A percentile compares a stretch with the other conserved stretches of the same genome.
Conservation (phyloP, 192 early-diverging fungal species). For the Umbelopsis sp. region DNA sequence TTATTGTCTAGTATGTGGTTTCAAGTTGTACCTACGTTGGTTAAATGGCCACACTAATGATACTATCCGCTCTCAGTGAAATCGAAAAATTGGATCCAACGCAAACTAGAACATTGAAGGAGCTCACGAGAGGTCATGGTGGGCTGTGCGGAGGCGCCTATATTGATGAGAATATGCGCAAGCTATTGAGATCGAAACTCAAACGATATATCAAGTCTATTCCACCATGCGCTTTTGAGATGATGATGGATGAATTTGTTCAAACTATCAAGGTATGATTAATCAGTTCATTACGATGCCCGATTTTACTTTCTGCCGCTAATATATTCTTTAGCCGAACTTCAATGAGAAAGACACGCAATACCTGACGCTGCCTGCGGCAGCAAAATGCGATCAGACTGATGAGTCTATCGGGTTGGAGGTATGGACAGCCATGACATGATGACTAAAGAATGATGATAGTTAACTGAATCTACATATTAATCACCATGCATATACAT, state of each 20-base stretch:
- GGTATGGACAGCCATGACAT: background rate
- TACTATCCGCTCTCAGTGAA: background rate
- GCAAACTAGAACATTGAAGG: conserved; percentile 39
- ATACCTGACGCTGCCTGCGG: conserved; percentile 43
- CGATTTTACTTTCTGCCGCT: background rate
- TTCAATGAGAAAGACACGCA: conserved; percentile 49
- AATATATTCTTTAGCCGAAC: conserved; percentile 25
- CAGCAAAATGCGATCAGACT: conserved; percentile 37
- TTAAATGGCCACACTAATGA: background rate
- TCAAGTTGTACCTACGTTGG: conserved; percentile 17
- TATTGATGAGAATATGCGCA: conserved; percentile 48
- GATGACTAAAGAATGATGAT: no score
- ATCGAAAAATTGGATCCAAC: conserved; percentile 25
- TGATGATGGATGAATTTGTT: conserved; percentile 43
- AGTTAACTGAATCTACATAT: background rate
- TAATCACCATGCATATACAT: background rate
- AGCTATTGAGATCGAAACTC: conserved; percentile 37
- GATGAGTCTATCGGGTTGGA: conserved; percentile 46
- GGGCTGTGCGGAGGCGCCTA: conserved; percentile 47
- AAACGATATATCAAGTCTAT: conserved; percentile 38
- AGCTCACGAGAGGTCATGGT: conserved; percentile 49
- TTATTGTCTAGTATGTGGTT: conserved; percentile 45
- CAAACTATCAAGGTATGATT: conserved; percentile 40
- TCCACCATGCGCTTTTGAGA: conserved; percentile 45
- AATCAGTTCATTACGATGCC: background rate